These are phyloP conservation scores for Claviceps purpurea DNA, from an alignment of 2,329 filamentous ascomycete genomes.

Conservation along the genomic window DNA sequence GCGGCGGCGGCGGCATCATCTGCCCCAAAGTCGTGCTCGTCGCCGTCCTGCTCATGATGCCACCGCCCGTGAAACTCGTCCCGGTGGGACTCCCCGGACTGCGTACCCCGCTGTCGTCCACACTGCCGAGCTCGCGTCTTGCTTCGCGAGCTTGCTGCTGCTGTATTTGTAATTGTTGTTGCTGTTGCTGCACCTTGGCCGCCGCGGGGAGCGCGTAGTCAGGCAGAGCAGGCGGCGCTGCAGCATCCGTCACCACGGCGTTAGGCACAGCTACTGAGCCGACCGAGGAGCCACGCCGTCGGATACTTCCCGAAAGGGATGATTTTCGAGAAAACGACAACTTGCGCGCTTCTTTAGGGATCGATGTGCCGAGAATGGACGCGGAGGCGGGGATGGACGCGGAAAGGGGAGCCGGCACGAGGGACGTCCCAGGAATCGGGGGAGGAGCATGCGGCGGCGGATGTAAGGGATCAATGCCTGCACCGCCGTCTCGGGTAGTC, in stretches of 20 bases:
- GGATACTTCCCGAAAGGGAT: slow-evolving; percentile 35
- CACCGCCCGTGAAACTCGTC: slow-evolving; percentile 4
- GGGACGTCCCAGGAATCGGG: slow-evolving; percentile 7
- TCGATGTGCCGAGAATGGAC: not conserved
- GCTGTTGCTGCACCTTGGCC: slow-evolving; percentile 24
- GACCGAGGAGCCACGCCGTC: slow-evolving; percentile 25
- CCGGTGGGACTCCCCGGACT: slow-evolving; percentile 9
- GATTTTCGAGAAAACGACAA: slow-evolving; percentile 40
- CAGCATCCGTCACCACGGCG: slow-evolving; percentile 29
- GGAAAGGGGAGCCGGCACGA: not conserved
- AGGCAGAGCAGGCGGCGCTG: slow-evolving; percentile 38
- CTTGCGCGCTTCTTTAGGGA: slow-evolving; percentile 30
- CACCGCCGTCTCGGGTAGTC: slow-evolving; percentile 21
- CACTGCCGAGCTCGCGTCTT: slow-evolving; percentile 6
- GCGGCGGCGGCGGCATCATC: slow-evolving; percentile 13
- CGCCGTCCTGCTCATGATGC: slow-evolving; percentile 7
- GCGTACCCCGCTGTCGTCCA: slow-evolving; percentile 5
- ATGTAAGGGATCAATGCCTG: slow-evolving; percentile 10
- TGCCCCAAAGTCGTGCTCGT: slow-evolving; percentile 2
- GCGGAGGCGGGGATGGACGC: not conserved
- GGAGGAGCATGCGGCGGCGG: slow-evolving; percentile 7
- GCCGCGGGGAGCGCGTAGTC: slow-evolving; percentile 38
- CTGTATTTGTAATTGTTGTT: too few relatives aligned
- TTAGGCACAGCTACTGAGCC: slow-evolving; percentile 22
- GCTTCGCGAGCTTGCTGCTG: slow-evolving; percentile 4